phyloP scores from a whole-genome alignment of 2,329 filamentous ascomycete genomes.

The Neobulgaria alba region DNA sequence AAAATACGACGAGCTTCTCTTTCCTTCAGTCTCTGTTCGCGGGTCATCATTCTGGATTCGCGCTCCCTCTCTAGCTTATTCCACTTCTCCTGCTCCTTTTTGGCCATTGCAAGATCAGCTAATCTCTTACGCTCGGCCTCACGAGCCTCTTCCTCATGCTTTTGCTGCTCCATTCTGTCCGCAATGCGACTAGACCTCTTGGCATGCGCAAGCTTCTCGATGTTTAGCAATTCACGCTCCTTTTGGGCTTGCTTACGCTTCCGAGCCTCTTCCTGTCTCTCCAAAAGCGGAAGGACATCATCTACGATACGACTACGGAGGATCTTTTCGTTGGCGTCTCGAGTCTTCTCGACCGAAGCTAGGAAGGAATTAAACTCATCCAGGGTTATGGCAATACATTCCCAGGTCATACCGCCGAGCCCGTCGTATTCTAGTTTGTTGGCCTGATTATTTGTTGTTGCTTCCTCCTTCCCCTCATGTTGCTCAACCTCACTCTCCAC shows the following conservation, averaged over 20 bases:
- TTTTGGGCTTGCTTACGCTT: constrained; percentile 60
- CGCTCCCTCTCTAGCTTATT: constrained; percentile 60
- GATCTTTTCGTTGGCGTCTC: constrained; percentile 77
- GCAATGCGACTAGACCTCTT: constrained; percentile 91
- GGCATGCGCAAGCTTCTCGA: constrained; percentile 84
- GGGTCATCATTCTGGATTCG: constrained; percentile 69
- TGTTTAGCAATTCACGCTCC: constrained; percentile 69
- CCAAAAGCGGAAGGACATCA: constrained; percentile 75
- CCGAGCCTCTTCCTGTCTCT: constrained; percentile 66
- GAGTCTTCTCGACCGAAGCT: constrained; percentile 61
- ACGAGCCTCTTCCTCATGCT: constrained; percentile 59
- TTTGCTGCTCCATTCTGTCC: constrained; percentile 69
- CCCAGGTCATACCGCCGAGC: constrained; percentile 75
- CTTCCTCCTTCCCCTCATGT: neutral
- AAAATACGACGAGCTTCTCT: constrained; percentile 75
- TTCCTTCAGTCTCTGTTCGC: constrained; percentile 79
- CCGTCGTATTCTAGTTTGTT: constrained; percentile 45
- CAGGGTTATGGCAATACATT: constrained; percentile 77
- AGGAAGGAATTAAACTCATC: constrained; percentile 69
- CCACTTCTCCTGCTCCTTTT: constrained; percentile 56
- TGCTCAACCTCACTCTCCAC: constrained; percentile 9
- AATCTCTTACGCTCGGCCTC: constrained; percentile 62
- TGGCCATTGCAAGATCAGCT: constrained; percentile 55
- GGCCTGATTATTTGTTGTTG: neutral
- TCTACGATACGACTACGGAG: constrained; percentile 63